phyloP scores from a whole-genome alignment of 208 protist genomes.

The Porcisia deanei region DNA sequence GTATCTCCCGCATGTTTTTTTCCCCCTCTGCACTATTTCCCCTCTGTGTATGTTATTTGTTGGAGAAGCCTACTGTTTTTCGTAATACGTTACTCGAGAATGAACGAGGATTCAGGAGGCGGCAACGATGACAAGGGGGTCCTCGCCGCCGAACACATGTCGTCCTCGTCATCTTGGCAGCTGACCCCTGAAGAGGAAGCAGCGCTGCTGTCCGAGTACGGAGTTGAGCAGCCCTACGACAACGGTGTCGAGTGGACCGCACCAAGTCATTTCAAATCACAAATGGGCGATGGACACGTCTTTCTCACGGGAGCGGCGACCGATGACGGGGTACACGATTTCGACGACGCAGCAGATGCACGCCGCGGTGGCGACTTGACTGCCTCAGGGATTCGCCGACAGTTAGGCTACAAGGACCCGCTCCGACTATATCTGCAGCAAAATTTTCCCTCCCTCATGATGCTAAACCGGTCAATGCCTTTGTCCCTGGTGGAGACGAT shows the following conservation, averaged over 20 bases:
- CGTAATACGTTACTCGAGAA: not conserved
- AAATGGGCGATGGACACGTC: constrained; percentile 56
- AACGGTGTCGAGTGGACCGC: constrained; percentile 41
- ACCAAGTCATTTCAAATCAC: constrained; percentile 55
- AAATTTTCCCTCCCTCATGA: constrained; percentile 9
- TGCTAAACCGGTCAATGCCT: not conserved
- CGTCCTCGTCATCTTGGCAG: not conserved
- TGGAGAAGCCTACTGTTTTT: not conserved
- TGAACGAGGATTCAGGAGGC: constrained; percentile 25
- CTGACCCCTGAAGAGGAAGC: constrained; percentile 65
- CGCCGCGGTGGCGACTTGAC: too few relatives aligned
- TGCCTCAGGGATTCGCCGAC: not conserved
- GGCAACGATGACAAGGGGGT: not conserved
- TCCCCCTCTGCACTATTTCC: too few relatives aligned
- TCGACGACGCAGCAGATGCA: not conserved
- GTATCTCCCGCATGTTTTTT: not conserved
- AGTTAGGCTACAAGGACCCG: constrained; percentile 4
- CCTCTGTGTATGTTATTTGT: not conserved
- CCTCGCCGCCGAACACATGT: not conserved
- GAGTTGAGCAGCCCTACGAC: constrained; percentile 53
- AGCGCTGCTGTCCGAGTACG: constrained; percentile 74
- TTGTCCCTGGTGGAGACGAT: not conserved
- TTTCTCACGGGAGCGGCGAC: constrained; percentile 66
- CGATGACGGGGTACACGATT: constrained; percentile 4
- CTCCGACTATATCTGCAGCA: constrained; percentile 9